Evolutionary conservation across 2,329 filamentous ascomycete genomes (phyloP), one percentile per base, ranked within the genome.

Genomic region (Neofusicoccum sp.): DNA sequence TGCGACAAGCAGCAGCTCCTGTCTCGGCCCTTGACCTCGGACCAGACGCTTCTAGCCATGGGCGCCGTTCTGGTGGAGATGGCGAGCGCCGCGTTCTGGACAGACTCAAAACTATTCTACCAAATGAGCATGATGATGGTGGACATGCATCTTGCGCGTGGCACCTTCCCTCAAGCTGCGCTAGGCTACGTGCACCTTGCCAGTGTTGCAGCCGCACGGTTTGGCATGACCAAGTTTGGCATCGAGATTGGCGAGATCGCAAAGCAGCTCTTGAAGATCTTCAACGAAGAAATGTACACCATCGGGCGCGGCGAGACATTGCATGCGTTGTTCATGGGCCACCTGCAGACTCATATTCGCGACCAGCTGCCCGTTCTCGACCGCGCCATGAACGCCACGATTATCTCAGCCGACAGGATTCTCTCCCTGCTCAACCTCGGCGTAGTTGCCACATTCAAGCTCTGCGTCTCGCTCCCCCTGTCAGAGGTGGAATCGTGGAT

Each of bases 401-500:
- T 87, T 0, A 78, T 82, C 20, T 83, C 87, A 2, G 89, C 89
- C 1, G 89, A 93, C 69, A 83, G 88, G 31, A 86, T 89, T 58
- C 83, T 89, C 1, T 86, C 88, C 6, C 86, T 93, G 33, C 77
- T 93, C 8, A 89, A 88, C 66, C 85, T 89, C 56, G 90, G 89
- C 0, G 77, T 91, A 20, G 81, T 83, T 33, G 85, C 87, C 2
- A 82, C 85, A 64, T 83, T 88, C 67, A 86, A 84, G 65, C 83
- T 92, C 60, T 91, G 88, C 72, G 83, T 84, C 11, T 87, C 86
- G 65, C 85, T 90, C 64, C 87, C 90, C 62, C 79, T 86, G 49
- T 78, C 79, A 12, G 89, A 93, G 60, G 76, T 91, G 0, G 89
- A 92, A 70, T 82, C 82, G 0, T 90, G 86, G 69, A 89, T 88